Base-by-base conservation (phyloP, 441 rosid species). In the Gossypium schwendimanii region DNA sequence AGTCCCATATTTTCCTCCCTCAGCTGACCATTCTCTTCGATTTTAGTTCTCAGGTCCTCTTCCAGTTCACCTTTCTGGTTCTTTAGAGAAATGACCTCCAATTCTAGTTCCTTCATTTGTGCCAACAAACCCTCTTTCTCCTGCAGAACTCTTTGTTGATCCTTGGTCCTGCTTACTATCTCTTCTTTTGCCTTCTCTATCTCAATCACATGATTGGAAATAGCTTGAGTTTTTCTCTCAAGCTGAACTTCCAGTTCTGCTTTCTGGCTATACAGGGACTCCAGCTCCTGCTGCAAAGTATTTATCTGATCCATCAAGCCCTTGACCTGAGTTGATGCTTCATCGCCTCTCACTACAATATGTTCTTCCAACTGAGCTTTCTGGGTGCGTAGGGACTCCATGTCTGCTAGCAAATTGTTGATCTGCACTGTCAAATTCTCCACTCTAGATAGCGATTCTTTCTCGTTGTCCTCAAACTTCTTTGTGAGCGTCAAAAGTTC, bases 381-480 rank as follows among this genome's bases (percentile, higher is more conserved):
- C 77, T 84, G 77, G 54, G 68, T 45, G 41, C 36, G 75, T 47
- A 84, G 47, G 10, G 81, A 77, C 63, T 81, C 84, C 62, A 85
- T 8, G 21, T 81, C 83, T 41, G 44, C 70, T 39, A 78, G 72
- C 67, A 82, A 69, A 44, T 45, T 21, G 36, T 65, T 65, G 21
- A 23, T 49, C 55, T 65, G 55, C 12, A 50, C 72, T 71, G 67
- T 70, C 84, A 77, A 45, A 72, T 78, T 89, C 77, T 87, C 93
- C 24, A 62, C 76, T 79, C 79, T 83, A 49, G 87, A 82, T 52
- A 75, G 76, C 12, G 89, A 85, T 79, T 87, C 86, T 49, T 75
- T 83, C 83, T 84, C 85, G 53, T 72, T 82, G 55, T 83, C 89
- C 81, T 86, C 90, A 1, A 87, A 75, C 75, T 83, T 82, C 80